Evolutionary conservation across 2,329 filamentous ascomycete species (phyloP), one percentile per base, ranked within the genome.

Genomic region (Aspergillus puulaauensis): DNA sequence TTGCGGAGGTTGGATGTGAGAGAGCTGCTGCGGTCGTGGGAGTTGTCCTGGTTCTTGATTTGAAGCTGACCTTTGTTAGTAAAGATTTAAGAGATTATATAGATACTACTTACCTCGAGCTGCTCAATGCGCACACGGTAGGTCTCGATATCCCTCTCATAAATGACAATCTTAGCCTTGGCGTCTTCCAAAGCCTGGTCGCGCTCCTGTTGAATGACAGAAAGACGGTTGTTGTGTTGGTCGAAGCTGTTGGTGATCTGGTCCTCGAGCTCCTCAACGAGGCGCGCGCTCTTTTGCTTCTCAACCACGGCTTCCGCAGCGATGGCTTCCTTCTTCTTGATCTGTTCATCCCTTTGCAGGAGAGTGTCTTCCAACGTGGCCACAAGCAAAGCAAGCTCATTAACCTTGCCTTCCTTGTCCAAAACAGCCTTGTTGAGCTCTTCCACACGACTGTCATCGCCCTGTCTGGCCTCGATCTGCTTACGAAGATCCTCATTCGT

Each of bases 251-350:
- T 91, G 70, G 93, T 93, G 54, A 99, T 86, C 75, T 99, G 95
- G 68, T 98, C 93, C 75, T 99, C 95, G 5, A 99, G 86, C 76
- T 99, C 93, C 73, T 98, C 91, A 8, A 99, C 91, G 12, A 99
- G 81, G 21, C 91, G 87, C 43, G 90, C 90, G 74, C 95, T 96
- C 82, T 96, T 97, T 79, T 91, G 88, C 80, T 96, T 96, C 77
- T 85, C 85, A 15, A 80, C 78, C 21, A 77, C 79, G 56, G 86
- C 78, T 62, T 79, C 79, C 61, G 83, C 80, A 23, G 79, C 68
- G 4, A 75, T 68, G 4, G 72, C 67, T 47, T 80, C 77, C 64
- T 78, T 77, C 69, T 79, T 79, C 70, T 76, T 75, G 49, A 80
- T 67, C 52, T 75, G 68, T 48, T 73, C 73, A 2, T 79, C 76